Evolutionary conservation across 2,329 filamentous ascomycete species (phyloP), one percentile per base, ranked within the genome.

Genomic region (Fusarium mundagurra): DNA sequence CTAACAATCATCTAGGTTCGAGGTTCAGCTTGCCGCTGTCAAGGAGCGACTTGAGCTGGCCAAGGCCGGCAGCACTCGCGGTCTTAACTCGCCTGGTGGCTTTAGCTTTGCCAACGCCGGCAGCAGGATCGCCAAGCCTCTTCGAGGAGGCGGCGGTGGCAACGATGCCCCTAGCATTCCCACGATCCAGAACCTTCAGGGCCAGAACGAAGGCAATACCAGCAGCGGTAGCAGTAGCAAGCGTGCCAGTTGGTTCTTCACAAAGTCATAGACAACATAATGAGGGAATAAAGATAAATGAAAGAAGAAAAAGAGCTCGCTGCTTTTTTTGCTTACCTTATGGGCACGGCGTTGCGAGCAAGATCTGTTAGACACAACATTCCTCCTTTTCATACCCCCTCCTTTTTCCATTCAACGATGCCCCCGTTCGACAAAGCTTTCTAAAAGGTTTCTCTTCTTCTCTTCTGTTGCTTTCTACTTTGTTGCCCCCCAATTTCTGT

Each of bases 41-140:
- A 99, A 98, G 88, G 96, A 99, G 83, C 94, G 96, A 72, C 92
- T 99, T 76, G 96, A 99, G 85, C 93, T 94, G 60, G 96, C 95
- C 82, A 99, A 98, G 85, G 91, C 92, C 55, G 94, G 95, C 79
- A 96, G 93, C 75, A 98, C 95, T 17, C 92, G 95, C 75, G 95
- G 94, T 61, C 90, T 98, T 63, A 90, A 90, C 75, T 89, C 91
- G 54, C 87, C 90, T 13, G 87, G 88, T 63, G 91, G 90, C 79
- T 96, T 97, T 83, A 94, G 89, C 84, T 97, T 93, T 77, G 84
- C 86, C 72, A 86, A 85, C 61, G 88, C 87, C 8, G 90, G 91
- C 66, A 92, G 90, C 83, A 86, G 91, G 76, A 93, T 93, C 77
- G 91, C 91, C 61, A 93, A 93, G 83, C 91, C 91, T 24, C 87